Evolutionary conservation across 1,139 yeast genomes (phyloP), one percentile per base, ranked within the genome.

Genomic region (Pichia sp.): DNA sequence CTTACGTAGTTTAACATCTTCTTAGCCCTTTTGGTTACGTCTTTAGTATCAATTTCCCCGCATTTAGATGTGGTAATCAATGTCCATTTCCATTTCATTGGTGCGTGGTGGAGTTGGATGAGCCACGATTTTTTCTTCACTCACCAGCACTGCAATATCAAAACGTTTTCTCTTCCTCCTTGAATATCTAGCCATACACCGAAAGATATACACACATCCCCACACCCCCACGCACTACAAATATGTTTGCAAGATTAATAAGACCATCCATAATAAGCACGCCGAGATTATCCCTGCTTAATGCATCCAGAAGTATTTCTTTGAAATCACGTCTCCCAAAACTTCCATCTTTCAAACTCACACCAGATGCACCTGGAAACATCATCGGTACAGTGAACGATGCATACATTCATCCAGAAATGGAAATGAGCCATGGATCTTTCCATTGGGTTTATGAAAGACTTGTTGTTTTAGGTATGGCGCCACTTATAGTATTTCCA

Each of bases 371-470:
- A 29, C 84, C 91, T 40, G 50, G 91, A 29, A 65, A 72, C 55
- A 72, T 82, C 37, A 74, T 76, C 26, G 93, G 88, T 20, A 73
- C 82, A 6, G 86, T 81, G 28, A 82, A 82, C 54, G 91, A 82
- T 45, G 84, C 91, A 17, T 77, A 72, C 50, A 64, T 67, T 7
- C 69, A 74, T 8, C 91, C 91, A 36, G 57, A 64, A 33, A 58
- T 77, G 12, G 62, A 67, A 46, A 73, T 66, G 49, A 45, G 59
- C 19, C 78, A 79, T 46, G 91, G 91, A 22, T 75, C 85, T 10
- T 62, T 66, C 47, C 91, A 81, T 62, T 82, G 93, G 93, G 71
- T 78, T 33, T 62, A 70, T 42, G 91, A 82, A 59, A 71, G 78
- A 56, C 43, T 66, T 8, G 69, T 79, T 24, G 64, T 84, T 16